Conservation (phyloP, 768 basidiomycete species). For the Hydnomerulius pinastri region DNA sequence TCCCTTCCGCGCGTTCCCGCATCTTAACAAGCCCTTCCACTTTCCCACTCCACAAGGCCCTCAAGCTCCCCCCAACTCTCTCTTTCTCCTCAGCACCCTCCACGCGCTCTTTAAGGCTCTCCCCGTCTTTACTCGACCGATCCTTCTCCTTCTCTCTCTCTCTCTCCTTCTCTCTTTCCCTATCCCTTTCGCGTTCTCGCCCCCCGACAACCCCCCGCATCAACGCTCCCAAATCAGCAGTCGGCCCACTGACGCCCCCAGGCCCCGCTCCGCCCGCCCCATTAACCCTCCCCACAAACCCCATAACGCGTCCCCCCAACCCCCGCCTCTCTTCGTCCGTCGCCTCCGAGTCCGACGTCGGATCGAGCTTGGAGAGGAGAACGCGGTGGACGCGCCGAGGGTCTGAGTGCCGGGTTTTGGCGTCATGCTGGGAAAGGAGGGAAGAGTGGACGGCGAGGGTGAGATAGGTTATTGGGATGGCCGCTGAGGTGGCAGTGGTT, state of each 20-base stretch:
- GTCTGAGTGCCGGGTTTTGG: slow-evolving; percentile 41
- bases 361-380: slow-evolving; percentile 59
- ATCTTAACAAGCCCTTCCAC: slow-evolving; percentile 28
- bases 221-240: slow-evolving; percentile 54
- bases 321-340: slow-evolving; percentile 34
- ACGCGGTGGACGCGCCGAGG: slow-evolving; percentile 63
- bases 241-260: slow-evolving; percentile 45
- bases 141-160: slow-evolving; percentile 40
- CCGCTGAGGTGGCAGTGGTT: not conserved
- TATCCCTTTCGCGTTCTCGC: slow-evolving; percentile 21
- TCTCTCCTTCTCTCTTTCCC: slow-evolving; percentile 37
- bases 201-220: slow-evolving; percentile 44
- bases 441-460: slow-evolving; percentile 25
- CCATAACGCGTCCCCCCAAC: slow-evolving; percentile 36
- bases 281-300: slow-evolving; percentile 42
- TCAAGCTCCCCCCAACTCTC: slow-evolving; percentile 33
- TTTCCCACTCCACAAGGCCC: slow-evolving; percentile 35
- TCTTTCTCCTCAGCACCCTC: slow-evolving; percentile 36
- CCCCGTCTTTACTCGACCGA: slow-evolving; percentile 35
- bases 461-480: slow-evolving; percentile 17
- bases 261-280: slow-evolving; percentile 36
- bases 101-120: slow-evolving; percentile 29
- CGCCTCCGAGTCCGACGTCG: slow-evolving; percentile 31
- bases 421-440: slow-evolving; percentile 29
- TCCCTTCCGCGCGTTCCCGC: slow-evolving; percentile 31